Base-by-base conservation (phyloP, 2,329 filamentous ascomycete genomes). In the Aspergillus pseudoterreus region DNA sequence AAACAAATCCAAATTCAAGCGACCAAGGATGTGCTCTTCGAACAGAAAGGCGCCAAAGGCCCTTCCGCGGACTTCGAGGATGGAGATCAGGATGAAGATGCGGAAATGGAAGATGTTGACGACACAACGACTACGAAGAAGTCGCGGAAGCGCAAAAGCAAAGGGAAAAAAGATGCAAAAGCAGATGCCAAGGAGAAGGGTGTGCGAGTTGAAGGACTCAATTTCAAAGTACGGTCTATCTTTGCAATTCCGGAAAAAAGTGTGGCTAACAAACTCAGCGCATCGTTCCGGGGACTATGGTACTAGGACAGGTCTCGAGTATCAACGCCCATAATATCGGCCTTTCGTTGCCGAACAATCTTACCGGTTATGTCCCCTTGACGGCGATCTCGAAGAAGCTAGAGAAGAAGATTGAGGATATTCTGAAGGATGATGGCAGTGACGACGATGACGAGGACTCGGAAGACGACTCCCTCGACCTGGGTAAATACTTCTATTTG, bases 1-100 rank as follows among this genome's bases (percentile, higher is more conserved):
- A 96, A 96, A 75, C 90, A 97, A 72, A 97, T 99, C 57, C 87
- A 94, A 64, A 86, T 95, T 52, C 88, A 97, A 72, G 94, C 94
- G 43, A 94, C 88, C 66, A 86, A 87, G 62, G 94, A 99, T 77
- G 94, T 92, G 38, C 77, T 95, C 36, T 94, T 92, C 67, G 94
- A 97, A 72, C 86, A 95, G 62, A 81, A 86, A 60, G 82, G 82
- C 44, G 74, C 76, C 46, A 78, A 79, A 51, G 72, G 74, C 41
- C 66, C 72, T 24, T 77, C 80, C 55, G 76, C 59, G 52, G 57
- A 60, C 63, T 47, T 72, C 64, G 61, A 83, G 81, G 69, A 86
- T 82, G 74, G 80, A 73, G 69, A 82, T 82, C 63, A 71, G 65
- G 56, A 87, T 78, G 63, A 71, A 65, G 56, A 88, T 78, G 57